Evolutionary conservation across 129 eudicot species (phyloP).

Genomic region (Artemisia argyi): DNA sequence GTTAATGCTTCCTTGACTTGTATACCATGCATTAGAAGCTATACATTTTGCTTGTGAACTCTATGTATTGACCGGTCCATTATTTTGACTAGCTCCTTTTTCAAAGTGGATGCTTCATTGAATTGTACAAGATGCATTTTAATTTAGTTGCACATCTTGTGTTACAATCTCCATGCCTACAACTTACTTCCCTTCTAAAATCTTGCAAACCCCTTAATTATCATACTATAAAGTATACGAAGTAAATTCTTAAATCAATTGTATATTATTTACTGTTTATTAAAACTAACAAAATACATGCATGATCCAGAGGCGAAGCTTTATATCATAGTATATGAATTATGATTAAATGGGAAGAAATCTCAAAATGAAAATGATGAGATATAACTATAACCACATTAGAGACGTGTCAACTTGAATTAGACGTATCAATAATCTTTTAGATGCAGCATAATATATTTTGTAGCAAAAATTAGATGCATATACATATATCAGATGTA

Average conservation of each 20-base stretch:
- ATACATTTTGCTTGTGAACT: neutral
- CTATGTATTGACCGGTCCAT: neutral
- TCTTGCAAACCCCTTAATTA: neutral
- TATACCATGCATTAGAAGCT: neutral
- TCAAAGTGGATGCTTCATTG: neutral
- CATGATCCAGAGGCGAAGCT: no score
- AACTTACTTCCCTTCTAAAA: neutral
- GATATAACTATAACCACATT: no score
- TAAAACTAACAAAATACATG: no score
- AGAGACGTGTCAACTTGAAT: no score
- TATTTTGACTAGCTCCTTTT: conserved; percentile 7
- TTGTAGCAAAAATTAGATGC: no score
- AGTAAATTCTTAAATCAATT: neutral
- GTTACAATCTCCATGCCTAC: no score
- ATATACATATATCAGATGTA: no score
- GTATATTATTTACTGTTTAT: neutral
- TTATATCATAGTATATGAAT: no score
- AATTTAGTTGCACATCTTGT: neutral
- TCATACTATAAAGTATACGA: neutral
- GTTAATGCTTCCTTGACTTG: conserved; percentile 13
- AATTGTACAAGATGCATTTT: conserved; percentile 6
- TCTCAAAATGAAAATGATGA: no score
- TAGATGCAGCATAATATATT: no score
- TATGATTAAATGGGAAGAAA: no score
- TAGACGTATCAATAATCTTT: no score